These are phyloP conservation scores for Penicillium verhagenii DNA, from an alignment of 495 filamentous ascomycete genomes.

Conservation along the genomic window DNA sequence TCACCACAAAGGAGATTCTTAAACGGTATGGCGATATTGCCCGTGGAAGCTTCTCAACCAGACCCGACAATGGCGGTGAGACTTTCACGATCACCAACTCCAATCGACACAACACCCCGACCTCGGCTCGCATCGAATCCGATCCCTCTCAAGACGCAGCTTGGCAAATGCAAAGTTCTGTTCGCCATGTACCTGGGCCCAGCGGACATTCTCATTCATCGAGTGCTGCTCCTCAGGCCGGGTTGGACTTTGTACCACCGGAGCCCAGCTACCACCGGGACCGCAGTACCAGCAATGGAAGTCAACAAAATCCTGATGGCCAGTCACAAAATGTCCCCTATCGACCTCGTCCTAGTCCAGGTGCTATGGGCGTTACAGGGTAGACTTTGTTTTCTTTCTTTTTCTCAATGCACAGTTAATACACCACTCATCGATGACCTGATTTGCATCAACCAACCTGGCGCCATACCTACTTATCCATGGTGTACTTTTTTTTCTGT, in stretches of 20 bases:
- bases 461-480: constrained; percentile 13
- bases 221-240: constrained; percentile 28
- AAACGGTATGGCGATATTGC: constrained; percentile 81
- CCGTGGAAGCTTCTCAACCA: constrained; percentile 54
- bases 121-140: constrained; percentile 67
- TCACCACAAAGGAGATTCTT: constrained; percentile 96
- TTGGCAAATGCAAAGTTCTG: constrained; percentile 80
- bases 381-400: constrained; percentile 23
- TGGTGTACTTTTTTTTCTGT: constrained; percentile 15
- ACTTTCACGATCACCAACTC: constrained; percentile 45
- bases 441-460: constrained; percentile 24
- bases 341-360: constrained; percentile 39
- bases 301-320: constrained; percentile 35
- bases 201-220: constrained; percentile 38
- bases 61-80: constrained; percentile 58
- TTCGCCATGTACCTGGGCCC: constrained; percentile 71
- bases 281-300: constrained; percentile 43
- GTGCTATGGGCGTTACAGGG: constrained; percentile 48
- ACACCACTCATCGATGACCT: constrained; percentile 23
- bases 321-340: constrained; percentile 39
- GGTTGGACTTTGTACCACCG: constrained; percentile 29
- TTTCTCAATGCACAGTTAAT: constrained; percentile 22
- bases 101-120: constrained; percentile 39
- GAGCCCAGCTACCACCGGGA: constrained; percentile 33
- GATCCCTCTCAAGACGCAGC: constrained; percentile 69